Base-by-base conservation (phyloP, 129 eudicot species). In the Arctium lappa region DNA sequence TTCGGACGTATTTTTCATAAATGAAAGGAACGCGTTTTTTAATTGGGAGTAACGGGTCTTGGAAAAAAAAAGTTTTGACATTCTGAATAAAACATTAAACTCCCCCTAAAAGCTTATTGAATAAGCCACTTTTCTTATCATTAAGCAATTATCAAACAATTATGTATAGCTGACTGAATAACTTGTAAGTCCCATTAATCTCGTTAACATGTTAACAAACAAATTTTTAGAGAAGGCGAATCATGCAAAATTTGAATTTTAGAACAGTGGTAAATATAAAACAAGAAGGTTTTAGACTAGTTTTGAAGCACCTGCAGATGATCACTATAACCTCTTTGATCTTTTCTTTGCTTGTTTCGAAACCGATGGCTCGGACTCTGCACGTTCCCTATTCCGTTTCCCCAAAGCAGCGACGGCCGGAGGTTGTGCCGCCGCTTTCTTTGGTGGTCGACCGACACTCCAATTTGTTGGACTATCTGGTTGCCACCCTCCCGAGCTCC, bases 401-500 rank as follows among this genome's bases (percentile, higher is more conserved):
- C 92, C 90, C 9, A 75, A 34, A 1, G 48, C 80, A 30, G 87
- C 88, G 9, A 38, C 15, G 27, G 68, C 12, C 1, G 91, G 82
- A 33, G 86, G 72, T 2, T 80, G 85, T 2, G 97, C 92, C 6
- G 93, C 89, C 29, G 85, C 91, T 74, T 92, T 77, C 73, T 91
- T 93, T 11, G 96, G 96, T 13, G 94, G 97, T 71, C 94, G 76
- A 12, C 92, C 96, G 3, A 88, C 85, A 5, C 75, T 82, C 85
- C 86, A 85, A 79, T 88, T 93, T 16, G 86, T 85, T 0, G 90
- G 89, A 60, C 92, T 88, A 15, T 72, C 90, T 65, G 80, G 83
- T 76, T 85, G 87, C 74, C 87, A 85, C 27, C 86, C 86, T 7
- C 75, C 83, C 0, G 82, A 53, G 15, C 77, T 77, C 74, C 78